A percentile compares a stretch with the other conserved stretches of the same genome.
Evolutionary conservation across 305 asterid species (phyloP).

Genomic region (Ajuga reptans): DNA sequence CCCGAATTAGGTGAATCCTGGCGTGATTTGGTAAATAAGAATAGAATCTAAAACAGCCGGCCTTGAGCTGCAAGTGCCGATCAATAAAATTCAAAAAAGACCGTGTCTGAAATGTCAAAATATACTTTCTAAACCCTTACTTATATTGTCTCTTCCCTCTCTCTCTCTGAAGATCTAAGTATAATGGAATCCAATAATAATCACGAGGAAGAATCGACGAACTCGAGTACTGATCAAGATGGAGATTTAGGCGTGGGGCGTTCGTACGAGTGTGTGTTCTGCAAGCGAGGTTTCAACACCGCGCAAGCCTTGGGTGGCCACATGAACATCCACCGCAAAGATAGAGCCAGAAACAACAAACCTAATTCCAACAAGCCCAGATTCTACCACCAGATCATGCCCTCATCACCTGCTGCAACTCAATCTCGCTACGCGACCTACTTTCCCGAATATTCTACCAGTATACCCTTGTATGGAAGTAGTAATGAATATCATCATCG

Average conservation of each 20-base stretch:
- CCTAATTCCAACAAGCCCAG: slow-evolving; percentile 24
- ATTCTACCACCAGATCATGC: background rate
- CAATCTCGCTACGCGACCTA: slow-evolving; percentile 17
- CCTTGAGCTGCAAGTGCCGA: slow-evolving; percentile 28
- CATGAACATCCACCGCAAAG: slow-evolving; percentile 73
- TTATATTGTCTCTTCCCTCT: slow-evolving; percentile 21
- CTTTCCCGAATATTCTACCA: slow-evolving; percentile 12
- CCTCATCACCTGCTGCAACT: background rate
- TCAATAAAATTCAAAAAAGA: slow-evolving; percentile 20
- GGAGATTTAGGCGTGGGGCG: slow-evolving; percentile 42
- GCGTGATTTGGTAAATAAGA: background rate
- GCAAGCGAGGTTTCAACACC: slow-evolving; percentile 74
- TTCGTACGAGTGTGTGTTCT: slow-evolving; percentile 64
- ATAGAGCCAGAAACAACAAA: slow-evolving; percentile 39
- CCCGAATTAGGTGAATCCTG: no score
- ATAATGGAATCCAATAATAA: slow-evolving; percentile 23
- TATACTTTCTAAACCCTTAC: slow-evolving; percentile 1
- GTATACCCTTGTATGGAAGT: slow-evolving; percentile 14
- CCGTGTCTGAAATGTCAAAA: background rate
- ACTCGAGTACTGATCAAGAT: background rate
- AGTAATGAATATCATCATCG: background rate
- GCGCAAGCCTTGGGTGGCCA: slow-evolving; percentile 89
- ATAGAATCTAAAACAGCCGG: slow-evolving; percentile 31
- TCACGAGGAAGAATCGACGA: slow-evolving; percentile 24
- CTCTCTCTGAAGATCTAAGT: background rate